Conservation (phyloP, 139 green algal species). For the Edaphochlamys debaryana region DNA sequence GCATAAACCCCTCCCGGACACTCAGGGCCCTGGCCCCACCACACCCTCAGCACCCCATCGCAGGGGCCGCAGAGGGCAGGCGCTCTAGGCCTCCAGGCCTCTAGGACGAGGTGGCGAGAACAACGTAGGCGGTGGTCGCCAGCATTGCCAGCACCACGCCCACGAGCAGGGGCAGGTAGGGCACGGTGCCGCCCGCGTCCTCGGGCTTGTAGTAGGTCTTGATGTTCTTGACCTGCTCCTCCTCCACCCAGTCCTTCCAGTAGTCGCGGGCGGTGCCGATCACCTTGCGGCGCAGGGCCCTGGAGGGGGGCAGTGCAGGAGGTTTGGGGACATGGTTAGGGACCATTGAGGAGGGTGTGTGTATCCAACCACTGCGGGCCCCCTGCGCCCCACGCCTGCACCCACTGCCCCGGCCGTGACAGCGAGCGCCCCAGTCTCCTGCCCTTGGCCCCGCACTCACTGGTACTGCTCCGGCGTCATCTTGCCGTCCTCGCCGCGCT, state of each 20-base stretch:
- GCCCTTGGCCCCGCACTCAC: constrained; percentile 28
- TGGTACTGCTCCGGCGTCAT: constrained; percentile 66
- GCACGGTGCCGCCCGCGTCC: constrained; percentile 47
- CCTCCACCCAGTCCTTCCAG: constrained; percentile 75
- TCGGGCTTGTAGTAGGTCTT: constrained; percentile 59
- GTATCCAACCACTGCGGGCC: too few relatives aligned
- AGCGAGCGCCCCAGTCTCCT: too few relatives aligned
- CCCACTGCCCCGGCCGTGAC: too few relatives aligned
- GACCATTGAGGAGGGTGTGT: too few relatives aligned
- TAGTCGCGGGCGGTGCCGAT: constrained; percentile 71
- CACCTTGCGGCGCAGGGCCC: constrained; percentile 71
- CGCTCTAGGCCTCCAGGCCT: neutral
- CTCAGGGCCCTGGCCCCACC: too few relatives aligned
- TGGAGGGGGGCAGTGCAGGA: neutral
- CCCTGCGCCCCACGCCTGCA: too few relatives aligned
- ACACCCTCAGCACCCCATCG: too few relatives aligned
- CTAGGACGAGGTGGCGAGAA: constrained; percentile 54
- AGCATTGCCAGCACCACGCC: constrained; percentile 66
- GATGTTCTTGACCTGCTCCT: constrained; percentile 63
- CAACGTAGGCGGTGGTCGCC: constrained; percentile 60
- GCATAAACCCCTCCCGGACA: too few relatives aligned
- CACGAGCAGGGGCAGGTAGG: constrained; percentile 71
- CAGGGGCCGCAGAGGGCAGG: neutral
- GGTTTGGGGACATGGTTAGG: too few relatives aligned
- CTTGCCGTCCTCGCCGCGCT: constrained; percentile 60